A percentile compares a stretch with the other conserved stretches of the same genome.
These are phyloP conservation scores for Cystoisospora suis DNA, from an alignment of 169 alveolate species.

Conservation along the genomic window DNA sequence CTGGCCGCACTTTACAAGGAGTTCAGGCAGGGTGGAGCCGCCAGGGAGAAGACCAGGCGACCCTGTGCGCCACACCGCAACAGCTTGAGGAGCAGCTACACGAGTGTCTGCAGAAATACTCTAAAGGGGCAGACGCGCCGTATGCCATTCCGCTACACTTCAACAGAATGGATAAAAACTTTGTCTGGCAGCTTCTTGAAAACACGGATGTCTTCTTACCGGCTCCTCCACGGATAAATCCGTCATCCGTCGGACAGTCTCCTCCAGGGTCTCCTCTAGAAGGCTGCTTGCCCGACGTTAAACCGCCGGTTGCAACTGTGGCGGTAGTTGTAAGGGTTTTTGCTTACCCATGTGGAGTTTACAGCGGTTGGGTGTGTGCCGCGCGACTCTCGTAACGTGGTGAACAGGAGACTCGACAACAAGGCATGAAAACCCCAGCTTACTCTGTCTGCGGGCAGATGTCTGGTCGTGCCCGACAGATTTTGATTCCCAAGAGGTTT, in stretches of 20 bases:
- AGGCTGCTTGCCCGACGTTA: background rate
- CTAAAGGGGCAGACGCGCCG: background rate
- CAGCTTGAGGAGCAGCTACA: background rate
- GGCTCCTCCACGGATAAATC: background rate
- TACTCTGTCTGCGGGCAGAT: no score
- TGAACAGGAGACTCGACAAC: no score
- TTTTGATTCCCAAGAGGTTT: no score
- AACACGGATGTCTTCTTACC: constrained; percentile 4
- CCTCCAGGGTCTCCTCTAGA: background rate
- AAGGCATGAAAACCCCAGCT: no score
- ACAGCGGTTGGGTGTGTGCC: constrained; percentile 12
- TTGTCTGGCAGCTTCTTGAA: constrained; percentile 29
- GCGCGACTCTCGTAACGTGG: background rate
- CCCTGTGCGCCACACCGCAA: background rate
- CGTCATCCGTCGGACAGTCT: background rate
- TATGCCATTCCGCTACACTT: constrained; percentile 17
- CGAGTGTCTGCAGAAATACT: background rate
- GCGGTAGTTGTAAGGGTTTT: constrained; percentile 1
- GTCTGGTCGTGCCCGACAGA: no score
- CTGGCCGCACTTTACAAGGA: no score
- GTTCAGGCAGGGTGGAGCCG: no score
- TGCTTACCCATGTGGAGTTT: constrained; percentile 20
- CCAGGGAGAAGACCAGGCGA: background rate
- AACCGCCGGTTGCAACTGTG: background rate
- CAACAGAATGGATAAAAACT: constrained; percentile 19